Percentiles rank a stretch among this genome's conserved stretches.
phyloP scores from a whole-genome alignment of 2,329 filamentous ascomycete species.

The Ascochyta viciae-villosae region DNA sequence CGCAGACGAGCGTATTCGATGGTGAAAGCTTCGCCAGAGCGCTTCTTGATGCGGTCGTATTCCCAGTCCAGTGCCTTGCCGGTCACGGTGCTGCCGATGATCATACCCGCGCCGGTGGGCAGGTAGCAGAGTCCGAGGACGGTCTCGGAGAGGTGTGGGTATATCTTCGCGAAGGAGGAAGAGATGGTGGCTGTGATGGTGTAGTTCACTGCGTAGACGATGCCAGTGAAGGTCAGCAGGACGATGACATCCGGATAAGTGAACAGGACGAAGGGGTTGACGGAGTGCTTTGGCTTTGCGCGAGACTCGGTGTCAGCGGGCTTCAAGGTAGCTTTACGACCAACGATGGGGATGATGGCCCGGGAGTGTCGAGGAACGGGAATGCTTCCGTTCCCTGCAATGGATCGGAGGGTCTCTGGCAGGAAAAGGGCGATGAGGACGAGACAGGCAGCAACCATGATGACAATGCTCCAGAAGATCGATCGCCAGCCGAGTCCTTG shows the following conservation, averaged over 20 bases:
- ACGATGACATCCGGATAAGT: conserved; percentile 51
- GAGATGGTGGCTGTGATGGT: conserved; percentile 43
- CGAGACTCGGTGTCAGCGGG: conserved; percentile 18
- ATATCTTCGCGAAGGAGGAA: conserved; percentile 33
- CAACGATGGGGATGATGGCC: conserved; percentile 32
- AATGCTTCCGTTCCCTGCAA: conserved; percentile 50
- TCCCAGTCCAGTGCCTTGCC: conserved; percentile 62
- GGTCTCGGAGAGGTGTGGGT: conserved; percentile 33
- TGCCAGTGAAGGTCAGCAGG: conserved; percentile 48
- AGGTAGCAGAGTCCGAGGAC: conserved; percentile 54
- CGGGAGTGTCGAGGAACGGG: conserved; percentile 31
- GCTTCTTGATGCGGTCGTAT: conserved; percentile 52
- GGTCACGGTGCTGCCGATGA: conserved; percentile 60
- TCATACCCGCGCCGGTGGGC: conserved; percentile 62
- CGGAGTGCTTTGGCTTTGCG: conserved; percentile 27
- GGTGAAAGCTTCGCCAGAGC: conserved; percentile 28
- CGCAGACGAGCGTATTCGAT: conserved; percentile 38
- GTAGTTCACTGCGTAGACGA: conserved; percentile 41
- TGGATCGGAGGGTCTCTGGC: conserved; percentile 52
- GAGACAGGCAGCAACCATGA: conserved; percentile 48
- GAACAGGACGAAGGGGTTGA: conserved; percentile 39
- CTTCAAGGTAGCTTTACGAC: conserved; percentile 28
- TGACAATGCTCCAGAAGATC: conserved; percentile 50
- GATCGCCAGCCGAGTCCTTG: conserved; percentile 46
- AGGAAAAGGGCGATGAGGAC: conserved; percentile 47